A percentile compares a stretch with the other conserved stretches of the same genome.
Evolutionary conservation across 176 grass and related monocot species (phyloP).

Genomic region (Rhynchospora pubera): DNA sequence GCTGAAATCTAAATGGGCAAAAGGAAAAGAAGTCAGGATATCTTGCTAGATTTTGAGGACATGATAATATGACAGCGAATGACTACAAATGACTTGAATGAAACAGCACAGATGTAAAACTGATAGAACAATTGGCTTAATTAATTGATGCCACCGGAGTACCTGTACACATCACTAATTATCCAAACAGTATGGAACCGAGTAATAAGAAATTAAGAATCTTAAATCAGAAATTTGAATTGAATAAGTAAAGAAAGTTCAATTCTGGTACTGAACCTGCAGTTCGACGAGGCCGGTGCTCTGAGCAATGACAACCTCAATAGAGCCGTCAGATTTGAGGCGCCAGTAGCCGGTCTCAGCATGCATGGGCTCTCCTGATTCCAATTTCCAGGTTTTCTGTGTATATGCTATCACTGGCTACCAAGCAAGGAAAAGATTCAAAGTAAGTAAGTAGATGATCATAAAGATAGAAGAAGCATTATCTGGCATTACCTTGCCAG

Average conservation of each 20-base stretch:
- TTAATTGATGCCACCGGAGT: background rate
- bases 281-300: slow-evolving; percentile 79
- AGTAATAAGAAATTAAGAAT: too few species aligned
- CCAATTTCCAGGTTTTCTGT: slow-evolving; percentile 76
- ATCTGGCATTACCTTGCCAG: slow-evolving; percentile 89
- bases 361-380: slow-evolving; percentile 80
- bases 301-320: slow-evolving; percentile 78
- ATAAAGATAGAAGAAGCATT: too few species aligned
- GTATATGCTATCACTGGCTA: slow-evolving; percentile 88
- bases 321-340: slow-evolving; percentile 45
- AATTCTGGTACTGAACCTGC: slow-evolving; percentile 40
- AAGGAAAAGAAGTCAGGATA: background rate
- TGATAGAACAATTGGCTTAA: background rate
- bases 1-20: background rate
- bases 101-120: background rate
- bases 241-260: too few species aligned
- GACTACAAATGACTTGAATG: background rate
- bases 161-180: background rate
- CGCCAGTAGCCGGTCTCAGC: slow-evolving; percentile 92
- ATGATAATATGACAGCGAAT: background rate
- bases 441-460: too few species aligned
- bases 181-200: background rate
- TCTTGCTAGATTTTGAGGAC: background rate
- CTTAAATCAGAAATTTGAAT: too few species aligned
- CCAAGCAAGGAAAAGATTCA: background rate